Evolutionary conservation across 2,329 filamentous ascomycete genomes (phyloP), one percentile per base, ranked within the genome.

Genomic region (Colletotrichum plurivorum): DNA sequence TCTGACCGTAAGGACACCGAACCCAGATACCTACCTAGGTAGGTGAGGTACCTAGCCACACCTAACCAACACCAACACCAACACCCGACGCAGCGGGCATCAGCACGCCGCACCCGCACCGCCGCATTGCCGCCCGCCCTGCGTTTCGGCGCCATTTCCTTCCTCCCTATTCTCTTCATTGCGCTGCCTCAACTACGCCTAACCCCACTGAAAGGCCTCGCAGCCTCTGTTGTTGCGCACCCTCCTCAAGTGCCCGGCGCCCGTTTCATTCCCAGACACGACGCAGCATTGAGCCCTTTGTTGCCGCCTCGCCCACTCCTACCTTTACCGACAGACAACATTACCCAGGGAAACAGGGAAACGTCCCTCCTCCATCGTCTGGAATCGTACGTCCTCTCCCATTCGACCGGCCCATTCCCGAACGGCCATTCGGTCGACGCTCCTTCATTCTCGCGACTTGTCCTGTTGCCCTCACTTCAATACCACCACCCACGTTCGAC

Each of bases 191-290:
- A 52, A 22, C 49, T 15, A 15, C 1, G 22, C 22, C 22, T 25
- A 25, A 52, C 31, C 31, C 10, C 31, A 36, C 31, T 36, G 10
- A 36, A 36, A 36, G 8, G 9, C 12, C 13, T 13, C 20, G 12
- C 46, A 52, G 31, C 46, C 57, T 60, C 41, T 43, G 41, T 60
- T 60, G 6, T 52, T 51, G 57, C 57, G 48, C 48, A 52, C 39
- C 54, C 45, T 20, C 49, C 56, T 22, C 31, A 56, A 54, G 31
- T 52, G 62, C 66, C 51, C 62, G 56, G 56, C 63, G 56, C 49
- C 45, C 63, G 67, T 69, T 69, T 69, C 66, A 69, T 65, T 65
- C 27, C 54, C 49, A 49, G 59, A 67, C 63, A 46, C 51, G 52
- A 55, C 52, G 41, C 59, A 64, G 55, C 67, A 51, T 66, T 67